Base-by-base conservation (phyloP, 176 grass and related monocot genomes). In the Thalia dealbata region DNA sequence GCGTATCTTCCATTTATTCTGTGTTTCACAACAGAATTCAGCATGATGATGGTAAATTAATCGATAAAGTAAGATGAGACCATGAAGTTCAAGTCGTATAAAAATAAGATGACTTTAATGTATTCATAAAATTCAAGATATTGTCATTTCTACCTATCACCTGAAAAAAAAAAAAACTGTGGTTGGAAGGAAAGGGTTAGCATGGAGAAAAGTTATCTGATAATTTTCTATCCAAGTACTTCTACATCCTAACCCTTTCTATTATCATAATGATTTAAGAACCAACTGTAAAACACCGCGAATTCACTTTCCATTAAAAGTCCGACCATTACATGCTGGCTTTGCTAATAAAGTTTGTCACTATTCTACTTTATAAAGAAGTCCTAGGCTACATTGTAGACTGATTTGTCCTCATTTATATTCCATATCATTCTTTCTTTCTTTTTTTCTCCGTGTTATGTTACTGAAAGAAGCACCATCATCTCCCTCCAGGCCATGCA, bases 1-100 rank as follows among this genome's bases (percentile, higher is more conserved):
- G n/a, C 93, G 84, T 59, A 97, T 90, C 89, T 97, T 97, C 93
- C 93, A 92, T 78, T 91, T 90, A 75, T 97, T 79, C 93, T 97
- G 64, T 71, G 18, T 64, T 43, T 16, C 79, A 46, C n/a, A 58
- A n/a, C 68, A 45, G 52, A 84, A 80, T 54, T 52, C 25, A 74
- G 73, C n/a, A 62, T 10, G 10, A 44, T 41, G 44, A 15, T 11
- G 13, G 13, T 25, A 50, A 7, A 58, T 7, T 22, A n/a, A 58
- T 22, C 4, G n/a, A 58, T n/a, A 58, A n/a, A 58, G 54, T 58
- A 58, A 58, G 54, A 58, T 23, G 18, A 58, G 21, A 58, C 21
- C 3, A 58, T 58, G 21, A 58, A n/a, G 19, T 22, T 58, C 3
- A 48, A 48, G 45, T 48, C 45, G 25, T 12, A 61, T 26, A 61